These are phyloP conservation scores for Colletotrichum filicis DNA, from an alignment of 2,329 filamentous ascomycete genomes.

Conservation along the genomic window DNA sequence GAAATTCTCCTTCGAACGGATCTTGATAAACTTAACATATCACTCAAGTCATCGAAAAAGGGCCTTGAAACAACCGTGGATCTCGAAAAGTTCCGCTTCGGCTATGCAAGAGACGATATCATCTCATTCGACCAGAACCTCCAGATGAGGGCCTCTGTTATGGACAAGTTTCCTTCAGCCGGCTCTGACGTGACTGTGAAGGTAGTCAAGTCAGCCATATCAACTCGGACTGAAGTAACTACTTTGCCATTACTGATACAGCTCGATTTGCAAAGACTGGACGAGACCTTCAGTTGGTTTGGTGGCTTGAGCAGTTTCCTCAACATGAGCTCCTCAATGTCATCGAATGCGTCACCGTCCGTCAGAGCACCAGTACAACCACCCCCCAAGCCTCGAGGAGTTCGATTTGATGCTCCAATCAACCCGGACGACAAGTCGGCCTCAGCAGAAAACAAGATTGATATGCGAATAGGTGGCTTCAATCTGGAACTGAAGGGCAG, in stretches of 20 bases:
- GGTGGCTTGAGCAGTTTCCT: conserved; percentile 92
- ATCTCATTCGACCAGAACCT: conserved; percentile 69
- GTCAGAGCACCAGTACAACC: conserved; percentile 51
- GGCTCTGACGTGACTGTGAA: conserved; percentile 69
- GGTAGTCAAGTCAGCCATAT: conserved; percentile 56
- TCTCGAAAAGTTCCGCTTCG: conserved; percentile 69
- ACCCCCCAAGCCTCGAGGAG: conserved; percentile 61
- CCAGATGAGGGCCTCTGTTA: conserved; percentile 68
- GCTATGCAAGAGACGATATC: conserved; percentile 71
- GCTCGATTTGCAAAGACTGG: conserved; percentile 82
- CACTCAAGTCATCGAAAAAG: conserved; percentile 41
- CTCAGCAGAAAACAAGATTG: conserved; percentile 72
- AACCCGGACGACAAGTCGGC: conserved; percentile 59
- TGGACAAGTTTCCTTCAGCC: conserved; percentile 66
- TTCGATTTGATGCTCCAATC: conserved; percentile 67
- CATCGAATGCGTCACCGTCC: conserved; percentile 72
- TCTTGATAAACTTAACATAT: conserved; percentile 55
- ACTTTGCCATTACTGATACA: conserved; percentile 82
- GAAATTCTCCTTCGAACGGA: conserved; percentile 65
- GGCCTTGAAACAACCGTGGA: conserved; percentile 53
- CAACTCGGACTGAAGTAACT: conserved; percentile 70
- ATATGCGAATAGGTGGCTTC: conserved; percentile 81
- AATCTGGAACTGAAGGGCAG: conserved; percentile 81
- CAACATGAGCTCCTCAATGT: conserved; percentile 86
- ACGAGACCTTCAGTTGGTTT: conserved; percentile 89